Evolutionary conservation across 2,329 filamentous ascomycete genomes (phyloP), one percentile per base, ranked within the genome.

Genomic region (Graphiopsis chlorocephala): DNA sequence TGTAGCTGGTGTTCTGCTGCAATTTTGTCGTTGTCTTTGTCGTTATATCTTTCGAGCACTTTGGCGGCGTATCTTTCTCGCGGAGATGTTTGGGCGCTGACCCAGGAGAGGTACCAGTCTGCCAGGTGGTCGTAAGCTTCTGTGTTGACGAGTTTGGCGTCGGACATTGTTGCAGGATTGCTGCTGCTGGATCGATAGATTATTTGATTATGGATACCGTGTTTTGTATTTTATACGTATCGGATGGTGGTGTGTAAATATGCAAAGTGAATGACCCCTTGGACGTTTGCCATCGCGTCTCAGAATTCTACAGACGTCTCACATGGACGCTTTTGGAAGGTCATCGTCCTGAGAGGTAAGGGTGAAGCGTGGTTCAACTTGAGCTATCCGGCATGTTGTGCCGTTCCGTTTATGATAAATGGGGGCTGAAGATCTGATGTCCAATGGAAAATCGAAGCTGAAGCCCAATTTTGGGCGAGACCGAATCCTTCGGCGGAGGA

Each of bases 81-180:
- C 11, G 72, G 68, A 10, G 72, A 65, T n/a, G 38, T 20, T 14
- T 70, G 67, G 5, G 57, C 61, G 50, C 68, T 35, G 10, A 75
- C 75, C 79, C 78, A 80, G 53, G 72, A 63, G 1, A 78, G 70
- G 65, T 80, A 81, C 52, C 64, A 70, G 20, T 65, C 33, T 14
- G 78, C 75, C 28, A 79, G 77, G 59, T 72, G 66, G 67, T 80
- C 74, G 68, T 80, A 80, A 63, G 67, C 67, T 58, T 68, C 23
- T n/a, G 62, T 25, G 52, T 68, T 66, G 52, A 70, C 67, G 15
- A 58, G 33, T 45, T 68, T 68, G 6, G 48, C 20, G 12, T 56
- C 28, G 23, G 50, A 29, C 61, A 66, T 66, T 47, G 29, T 35
- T 38, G 31, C 2, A n/a, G n/a, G 42, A 17, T 53, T 15, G 31